A percentile compares a stretch with the other conserved stretches of the same genome.
Conservation (phyloP, 2,329 filamentous ascomycete genomes). For the Colletotrichum sublineola region DNA sequence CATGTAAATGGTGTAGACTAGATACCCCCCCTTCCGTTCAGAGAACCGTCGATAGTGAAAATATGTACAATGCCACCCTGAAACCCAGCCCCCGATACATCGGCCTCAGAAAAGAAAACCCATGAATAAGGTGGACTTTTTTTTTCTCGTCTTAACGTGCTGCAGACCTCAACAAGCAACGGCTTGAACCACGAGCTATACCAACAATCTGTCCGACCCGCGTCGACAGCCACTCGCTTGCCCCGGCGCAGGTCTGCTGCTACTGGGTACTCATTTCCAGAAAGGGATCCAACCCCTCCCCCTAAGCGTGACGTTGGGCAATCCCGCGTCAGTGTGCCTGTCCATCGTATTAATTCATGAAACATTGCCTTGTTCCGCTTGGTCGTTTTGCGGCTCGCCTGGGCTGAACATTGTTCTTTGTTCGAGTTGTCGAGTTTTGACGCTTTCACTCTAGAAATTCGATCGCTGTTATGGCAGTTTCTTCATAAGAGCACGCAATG, state of each 20-base stretch:
- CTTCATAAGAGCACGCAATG: background rate
- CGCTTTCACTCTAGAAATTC: background rate
- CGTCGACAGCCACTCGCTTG: background rate
- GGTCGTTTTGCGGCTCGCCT: constrained; percentile 15
- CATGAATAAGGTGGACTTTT: background rate
- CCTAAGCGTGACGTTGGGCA: constrained; percentile 10
- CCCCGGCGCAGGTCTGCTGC: background rate
- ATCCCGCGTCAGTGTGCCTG: constrained; percentile 9
- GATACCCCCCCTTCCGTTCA: constrained; percentile 32
- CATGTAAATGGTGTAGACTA: constrained; percentile 40
- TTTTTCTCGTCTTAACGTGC: constrained; percentile 21
- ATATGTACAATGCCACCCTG: constrained; percentile 32
- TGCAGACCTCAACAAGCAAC: constrained; percentile 9
- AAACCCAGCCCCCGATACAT: background rate
- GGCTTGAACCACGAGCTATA: constrained; percentile 18
- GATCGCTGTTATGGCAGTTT: background rate
- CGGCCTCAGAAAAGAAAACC: background rate
- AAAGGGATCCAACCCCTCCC: background rate
- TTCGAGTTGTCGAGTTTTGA: background rate
- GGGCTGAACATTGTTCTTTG: constrained; percentile 4
- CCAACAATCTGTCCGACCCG: constrained; percentile 7
- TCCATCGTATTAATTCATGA: constrained; percentile 16
- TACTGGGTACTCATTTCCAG: constrained; percentile 11
- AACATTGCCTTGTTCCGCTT: constrained; percentile 1
- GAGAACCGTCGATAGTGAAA: constrained; percentile 10